A percentile compares a stretch with the other conserved stretches of the same genome.
Conservation (phyloP, 1,139 yeast genomes). For the Saccharomycopsis crataegensis region DNA sequence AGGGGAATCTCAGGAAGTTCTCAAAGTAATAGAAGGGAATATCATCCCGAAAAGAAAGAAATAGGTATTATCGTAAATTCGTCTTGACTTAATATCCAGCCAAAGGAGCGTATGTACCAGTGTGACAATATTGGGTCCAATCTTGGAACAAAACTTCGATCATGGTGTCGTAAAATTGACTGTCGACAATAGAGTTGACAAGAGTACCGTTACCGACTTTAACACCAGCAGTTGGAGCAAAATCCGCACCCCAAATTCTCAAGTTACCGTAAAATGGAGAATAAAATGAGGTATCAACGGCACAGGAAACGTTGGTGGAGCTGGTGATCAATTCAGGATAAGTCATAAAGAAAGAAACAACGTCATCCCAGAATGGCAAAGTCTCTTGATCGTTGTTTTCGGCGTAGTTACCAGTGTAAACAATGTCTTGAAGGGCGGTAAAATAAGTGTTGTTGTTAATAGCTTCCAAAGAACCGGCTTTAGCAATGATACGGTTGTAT, state of each 20-base stretch:
- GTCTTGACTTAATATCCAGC: background rate
- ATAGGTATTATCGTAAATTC: background rate
- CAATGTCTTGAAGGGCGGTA: conserved; percentile 25
- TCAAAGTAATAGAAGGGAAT: no score
- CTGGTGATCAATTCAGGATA: conserved; percentile 30
- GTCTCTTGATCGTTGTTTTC: conserved; percentile 28
- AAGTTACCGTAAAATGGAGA: conserved; percentile 36
- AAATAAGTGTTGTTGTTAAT: conserved; percentile 28
- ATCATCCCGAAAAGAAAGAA: no score
- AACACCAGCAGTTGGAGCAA: conserved; percentile 29
- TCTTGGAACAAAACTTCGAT: conserved; percentile 30
- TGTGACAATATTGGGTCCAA: conserved; percentile 31
- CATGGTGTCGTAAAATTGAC: conserved; percentile 27
- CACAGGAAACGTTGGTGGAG: conserved; percentile 27
- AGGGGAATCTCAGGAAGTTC: no score
- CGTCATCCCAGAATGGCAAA: conserved; percentile 37
- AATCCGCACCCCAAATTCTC: conserved; percentile 31
- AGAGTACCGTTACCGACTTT: conserved; percentile 32
- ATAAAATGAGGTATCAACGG: conserved; percentile 34
- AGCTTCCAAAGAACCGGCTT: conserved; percentile 29
- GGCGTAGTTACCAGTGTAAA: conserved; percentile 32
- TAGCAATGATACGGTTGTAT: conserved; percentile 30
- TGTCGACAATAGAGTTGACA: conserved; percentile 29
- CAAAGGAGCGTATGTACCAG: background rate
- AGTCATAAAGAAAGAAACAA: conserved; percentile 31